Conservation (phyloP, 441 rosid species). For the Erysimum cheiri region DNA sequence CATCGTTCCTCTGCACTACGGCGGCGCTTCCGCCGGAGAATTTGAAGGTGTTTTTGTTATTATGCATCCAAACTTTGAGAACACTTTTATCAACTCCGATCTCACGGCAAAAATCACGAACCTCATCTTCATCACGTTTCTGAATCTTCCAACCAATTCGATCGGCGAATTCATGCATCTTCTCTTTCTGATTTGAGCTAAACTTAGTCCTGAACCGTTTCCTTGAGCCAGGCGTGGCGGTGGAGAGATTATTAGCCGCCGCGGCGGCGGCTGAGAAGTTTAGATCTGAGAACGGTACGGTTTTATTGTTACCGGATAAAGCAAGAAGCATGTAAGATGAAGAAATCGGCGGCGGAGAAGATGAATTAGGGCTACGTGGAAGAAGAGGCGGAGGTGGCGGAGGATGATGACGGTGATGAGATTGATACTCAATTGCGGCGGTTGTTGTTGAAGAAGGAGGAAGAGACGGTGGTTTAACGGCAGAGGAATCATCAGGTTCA, state of each 20-base stretch:
- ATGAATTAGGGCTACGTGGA: conserved; percentile 78
- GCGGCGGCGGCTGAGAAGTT: conserved; percentile 35
- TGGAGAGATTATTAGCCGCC: conserved; percentile 27
- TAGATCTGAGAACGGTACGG: conserved; percentile 38
- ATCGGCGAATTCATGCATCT: conserved; percentile 79
- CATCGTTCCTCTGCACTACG: conserved; percentile 10
- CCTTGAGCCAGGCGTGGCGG: conserved; percentile 39
- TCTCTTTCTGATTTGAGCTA: conserved; percentile 80
- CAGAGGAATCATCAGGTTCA: conserved; percentile 53
- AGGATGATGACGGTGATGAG: conserved; percentile 62
- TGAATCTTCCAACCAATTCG: conserved; percentile 89
- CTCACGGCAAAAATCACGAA: conserved; percentile 65
- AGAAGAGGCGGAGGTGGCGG: conserved; percentile 51
- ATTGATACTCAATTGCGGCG: conserved; percentile 61
- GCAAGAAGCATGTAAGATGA: conserved; percentile 87
- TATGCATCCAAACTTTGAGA: conserved; percentile 96
- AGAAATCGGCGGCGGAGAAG: conserved; percentile 96
- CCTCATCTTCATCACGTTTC: conserved; percentile 74
- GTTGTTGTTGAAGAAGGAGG: conserved; percentile 37
- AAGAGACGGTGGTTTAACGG: conserved; percentile 44
- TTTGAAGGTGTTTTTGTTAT: conserved; percentile 75
- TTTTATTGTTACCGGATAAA: conserved; percentile 61
- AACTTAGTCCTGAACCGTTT: conserved; percentile 88
- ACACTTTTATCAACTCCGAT: conserved; percentile 75
- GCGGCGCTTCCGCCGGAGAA: conserved; percentile 16